Conservation (phyloP, 495 filamentous ascomycete genomes). For the Penicillium samsonianum region DNA sequence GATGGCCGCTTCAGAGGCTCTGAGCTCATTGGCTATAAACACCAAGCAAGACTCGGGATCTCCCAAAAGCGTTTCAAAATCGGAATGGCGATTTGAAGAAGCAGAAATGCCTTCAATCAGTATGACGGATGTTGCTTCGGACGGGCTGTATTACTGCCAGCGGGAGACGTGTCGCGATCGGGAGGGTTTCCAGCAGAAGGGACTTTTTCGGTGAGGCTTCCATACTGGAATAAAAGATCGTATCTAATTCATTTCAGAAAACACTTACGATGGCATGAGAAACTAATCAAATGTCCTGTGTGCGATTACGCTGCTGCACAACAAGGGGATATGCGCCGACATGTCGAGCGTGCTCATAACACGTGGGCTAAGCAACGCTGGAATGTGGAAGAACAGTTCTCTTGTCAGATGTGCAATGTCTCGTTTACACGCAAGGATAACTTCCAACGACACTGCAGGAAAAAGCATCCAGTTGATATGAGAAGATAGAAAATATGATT, state of each 20-base stretch:
- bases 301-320: constrained; percentile 1
- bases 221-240: neutral
- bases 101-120: constrained; percentile 12
- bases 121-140: neutral
- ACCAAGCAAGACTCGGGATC: neutral
- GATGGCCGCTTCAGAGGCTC: neutral
- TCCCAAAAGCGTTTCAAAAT: neutral
- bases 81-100: constrained; percentile 4
- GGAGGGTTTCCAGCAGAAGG: constrained; percentile 1
- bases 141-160: constrained; percentile 6
- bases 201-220: constrained; percentile 1
- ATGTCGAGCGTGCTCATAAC: neutral
- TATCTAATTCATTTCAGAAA: constrained; percentile 4
- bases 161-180: neutral
- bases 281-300: constrained; percentile 1
- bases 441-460: neutral
- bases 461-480: neutral
- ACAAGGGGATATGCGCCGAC: constrained; percentile 6
- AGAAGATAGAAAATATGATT: neutral
- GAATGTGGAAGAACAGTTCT: neutral
- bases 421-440: neutral
- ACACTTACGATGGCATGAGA: constrained; percentile 2
- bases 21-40: neutral
- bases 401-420: neutral
- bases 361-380: neutral